These are phyloP conservation scores for Termitomyces sp. DNA, from an alignment of 768 basidiomycete genomes.

Conservation along the genomic window DNA sequence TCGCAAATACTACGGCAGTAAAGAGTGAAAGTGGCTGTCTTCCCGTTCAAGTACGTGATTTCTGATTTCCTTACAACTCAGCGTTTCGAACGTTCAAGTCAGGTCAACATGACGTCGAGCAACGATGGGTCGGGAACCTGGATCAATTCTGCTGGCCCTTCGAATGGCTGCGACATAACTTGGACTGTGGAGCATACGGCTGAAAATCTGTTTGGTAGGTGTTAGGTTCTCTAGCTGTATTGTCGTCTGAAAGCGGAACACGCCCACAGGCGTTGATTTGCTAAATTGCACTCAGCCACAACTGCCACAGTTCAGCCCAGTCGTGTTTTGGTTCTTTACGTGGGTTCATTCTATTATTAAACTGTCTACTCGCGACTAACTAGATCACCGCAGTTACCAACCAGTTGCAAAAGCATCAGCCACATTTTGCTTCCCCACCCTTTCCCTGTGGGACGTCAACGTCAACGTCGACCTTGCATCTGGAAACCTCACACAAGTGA, in stretches of 20 bases:
- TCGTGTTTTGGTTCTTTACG: constrained; percentile 57
- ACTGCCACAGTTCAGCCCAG: constrained; percentile 38
- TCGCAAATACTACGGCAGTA: constrained; percentile 45
- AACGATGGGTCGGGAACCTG: constrained; percentile 29
- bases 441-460: constrained; percentile 41
- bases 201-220: constrained; percentile 39
- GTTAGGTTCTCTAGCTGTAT: neutral
- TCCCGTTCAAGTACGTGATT: constrained; percentile 28
- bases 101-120: constrained; percentile 35
- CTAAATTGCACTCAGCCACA: constrained; percentile 21
- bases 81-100: neutral
- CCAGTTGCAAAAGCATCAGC: constrained; percentile 37
- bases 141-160: constrained; percentile 39
- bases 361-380: neutral
- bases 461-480: constrained; percentile 41
- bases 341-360: constrained; percentile 20
- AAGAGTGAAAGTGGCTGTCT: constrained; percentile 42
- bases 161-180: constrained; percentile 34
- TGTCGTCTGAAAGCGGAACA: neutral
- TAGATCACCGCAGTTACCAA: constrained; percentile 21
- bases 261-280: constrained; percentile 24
- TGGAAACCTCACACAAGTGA: constrained; percentile 39
- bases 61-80: neutral
- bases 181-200: constrained; percentile 39
- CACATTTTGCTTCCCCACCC: constrained; percentile 42